Evolutionary conservation across 306 rosid genomes (phyloP), one percentile per base, ranked within the genome.

Genomic region (Prosopis cineraria): DNA sequence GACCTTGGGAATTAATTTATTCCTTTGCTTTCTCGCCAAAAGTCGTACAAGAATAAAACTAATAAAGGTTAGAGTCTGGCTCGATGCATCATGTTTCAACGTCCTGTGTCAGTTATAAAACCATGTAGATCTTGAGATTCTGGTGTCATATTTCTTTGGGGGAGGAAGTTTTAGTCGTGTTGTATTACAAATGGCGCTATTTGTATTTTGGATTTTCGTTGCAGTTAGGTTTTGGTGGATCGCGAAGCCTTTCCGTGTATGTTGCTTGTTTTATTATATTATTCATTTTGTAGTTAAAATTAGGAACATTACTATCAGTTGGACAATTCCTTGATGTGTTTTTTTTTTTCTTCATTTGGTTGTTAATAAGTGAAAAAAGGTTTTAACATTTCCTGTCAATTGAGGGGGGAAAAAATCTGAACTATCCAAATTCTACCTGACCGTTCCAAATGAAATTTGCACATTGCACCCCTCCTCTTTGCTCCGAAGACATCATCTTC

Each of bases 31-130:
- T 77, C 76, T 80, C 76, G n/a, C 59, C 37, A 64, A 60, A 82
- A 79, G 45, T 65, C 27, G 76, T 31, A 65, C 80, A 80, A 70
- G 83, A 85, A 82, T 59, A 78, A 78, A 78, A 78, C 73, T 40
- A 90, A 93, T 85, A 89, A 88, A 83, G 81, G 86, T 79, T 65
- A 53, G 55, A 33, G 66, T 68, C 83, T 72, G 40, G 76, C 72
- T 39, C 80, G 81, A 86, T 77, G 84, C 81, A 78, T 45, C 80
- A 19, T 77, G 39, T 81, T 80, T 47, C 53, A 58, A 78, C 73
- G 67, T 82, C 68, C 31, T 75, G 98, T 74, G 85, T 80, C 85
- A 56, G 80, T 72, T 43, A 60, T 79, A 86, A 82, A 83, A 78
- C 79, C 63, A 64, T 20, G 50, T 82, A 76, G 87, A 87, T 84